phyloP scores from a whole-genome alignment of 73 alveolate genomes.

The Paramecium biaurelia region DNA sequence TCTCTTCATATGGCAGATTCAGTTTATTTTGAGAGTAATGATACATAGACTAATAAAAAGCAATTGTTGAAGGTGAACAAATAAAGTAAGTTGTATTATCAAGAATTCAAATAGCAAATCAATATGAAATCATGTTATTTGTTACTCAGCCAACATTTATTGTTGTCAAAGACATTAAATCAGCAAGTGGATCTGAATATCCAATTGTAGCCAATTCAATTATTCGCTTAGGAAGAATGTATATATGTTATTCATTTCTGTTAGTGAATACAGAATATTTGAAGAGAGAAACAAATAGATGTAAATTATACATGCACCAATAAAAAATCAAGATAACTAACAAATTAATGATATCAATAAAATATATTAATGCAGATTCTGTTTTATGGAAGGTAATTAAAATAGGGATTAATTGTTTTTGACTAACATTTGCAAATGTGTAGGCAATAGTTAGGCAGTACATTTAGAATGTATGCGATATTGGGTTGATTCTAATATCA shows the following conservation, averaged over 20 bases:
- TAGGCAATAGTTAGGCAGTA: conserved; percentile 17
- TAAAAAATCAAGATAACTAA: not conserved
- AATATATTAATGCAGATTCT: conserved; percentile 15
- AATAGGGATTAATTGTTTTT: not conserved
- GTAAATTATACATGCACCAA: not conserved
- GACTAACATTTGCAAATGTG: conserved; percentile 15
- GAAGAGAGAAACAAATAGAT: not conserved
- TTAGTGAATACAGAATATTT: not conserved
- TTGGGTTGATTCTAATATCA: not conserved
- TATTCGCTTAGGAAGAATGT: conserved; percentile 34
- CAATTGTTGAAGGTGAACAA: not conserved
- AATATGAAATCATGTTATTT: not conserved
- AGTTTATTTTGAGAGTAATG: not conserved
- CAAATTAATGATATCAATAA: not conserved
- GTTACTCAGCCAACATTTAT: not conserved
- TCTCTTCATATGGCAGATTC: conserved; percentile 11
- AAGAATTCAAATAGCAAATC: not conserved
- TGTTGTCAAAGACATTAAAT: conserved; percentile 11
- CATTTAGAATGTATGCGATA: conserved; percentile 9
- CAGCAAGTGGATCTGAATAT: not conserved
- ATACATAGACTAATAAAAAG: not conserved
- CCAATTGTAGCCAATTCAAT: not conserved
- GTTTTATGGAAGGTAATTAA: conserved; percentile 32
- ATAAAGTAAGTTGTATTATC: not conserved
- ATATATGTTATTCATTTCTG: not conserved